These are phyloP conservation scores for Ricinus communis DNA, from an alignment of 345 rosid genomes.

Conservation along the genomic window DNA sequence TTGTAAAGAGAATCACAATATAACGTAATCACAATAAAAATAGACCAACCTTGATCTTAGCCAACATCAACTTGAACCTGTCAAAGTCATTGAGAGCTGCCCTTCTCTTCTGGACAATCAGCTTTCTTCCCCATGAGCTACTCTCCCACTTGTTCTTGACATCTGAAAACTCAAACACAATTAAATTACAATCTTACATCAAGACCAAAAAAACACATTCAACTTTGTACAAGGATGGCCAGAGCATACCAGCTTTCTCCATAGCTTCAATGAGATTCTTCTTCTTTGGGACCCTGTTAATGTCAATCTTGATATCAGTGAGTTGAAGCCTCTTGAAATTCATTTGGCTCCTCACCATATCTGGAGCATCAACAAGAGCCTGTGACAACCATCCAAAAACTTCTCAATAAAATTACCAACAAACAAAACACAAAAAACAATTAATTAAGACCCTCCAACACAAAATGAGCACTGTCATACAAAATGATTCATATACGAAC, in stretches of 20 bases:
- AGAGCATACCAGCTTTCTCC: slow-evolving; percentile 87
- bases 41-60: slow-evolving; percentile 71
- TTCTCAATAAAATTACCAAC: neutral
- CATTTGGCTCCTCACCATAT: slow-evolving; percentile 89
- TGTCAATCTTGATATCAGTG: slow-evolving; percentile 80
- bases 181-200: too few relatives aligned
- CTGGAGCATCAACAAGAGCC: slow-evolving; percentile 97
- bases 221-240: too few relatives aligned
- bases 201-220: too few relatives aligned
- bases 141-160: slow-evolving; percentile 86
- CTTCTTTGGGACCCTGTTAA: slow-evolving; percentile 76
- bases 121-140: slow-evolving; percentile 84
- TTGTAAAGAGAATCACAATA: neutral
- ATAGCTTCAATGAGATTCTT: slow-evolving; percentile 81
- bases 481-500: too few relatives aligned
- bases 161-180: slow-evolving; percentile 39
- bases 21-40: neutral
- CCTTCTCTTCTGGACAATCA: slow-evolving; percentile 73
- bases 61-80: slow-evolving; percentile 83
- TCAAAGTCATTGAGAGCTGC: slow-evolving; percentile 81
- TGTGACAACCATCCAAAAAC: slow-evolving; percentile 17
- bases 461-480: too few relatives aligned
- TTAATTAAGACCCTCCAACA: too few relatives aligned
- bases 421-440: too few relatives aligned
- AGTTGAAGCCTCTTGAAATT: slow-evolving; percentile 91